A percentile compares a stretch with the other conserved stretches of the same genome.
Conservation (phyloP, 305 asterid species). For the Fraxinus xanthoxyloides region DNA sequence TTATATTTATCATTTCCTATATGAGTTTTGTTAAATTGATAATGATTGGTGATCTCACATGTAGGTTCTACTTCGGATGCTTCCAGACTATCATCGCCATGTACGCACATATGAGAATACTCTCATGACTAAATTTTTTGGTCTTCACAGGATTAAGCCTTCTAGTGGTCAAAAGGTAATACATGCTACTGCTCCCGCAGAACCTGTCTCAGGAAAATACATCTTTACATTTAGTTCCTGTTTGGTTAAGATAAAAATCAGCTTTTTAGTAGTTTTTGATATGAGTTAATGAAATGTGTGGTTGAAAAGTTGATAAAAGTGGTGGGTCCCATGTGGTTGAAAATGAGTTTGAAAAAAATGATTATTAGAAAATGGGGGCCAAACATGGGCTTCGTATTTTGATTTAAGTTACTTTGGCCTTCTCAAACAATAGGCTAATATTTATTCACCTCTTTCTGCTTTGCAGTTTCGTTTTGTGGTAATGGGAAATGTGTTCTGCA, state of each 20-base stretch:
- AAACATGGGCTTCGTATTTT: not conserved
- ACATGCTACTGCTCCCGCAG: slow-evolving; percentile 3
- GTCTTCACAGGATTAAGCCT: slow-evolving; percentile 97
- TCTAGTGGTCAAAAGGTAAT: slow-evolving; percentile 95
- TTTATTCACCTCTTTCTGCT: slow-evolving; percentile 15
- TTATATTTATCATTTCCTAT: not conserved
- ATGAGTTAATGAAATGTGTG: not conserved
- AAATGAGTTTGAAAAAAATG: not conserved
- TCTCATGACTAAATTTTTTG: slow-evolving; percentile 90
- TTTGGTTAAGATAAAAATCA: not conserved
- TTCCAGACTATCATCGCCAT: slow-evolving; percentile 83
- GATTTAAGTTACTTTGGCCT: slow-evolving; percentile 6
- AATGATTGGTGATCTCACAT: slow-evolving; percentile 23
- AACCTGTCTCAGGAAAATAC: not conserved
- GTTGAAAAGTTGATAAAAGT: not conserved
- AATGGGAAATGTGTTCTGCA: slow-evolving; percentile 98
- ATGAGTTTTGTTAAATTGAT: slow-evolving; percentile 17
- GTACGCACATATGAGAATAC: slow-evolving; percentile 84
- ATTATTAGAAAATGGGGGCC: not conserved
- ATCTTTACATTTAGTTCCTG: not conserved
- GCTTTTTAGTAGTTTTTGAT: not conserved
- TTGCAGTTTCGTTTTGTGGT: slow-evolving; percentile 94
- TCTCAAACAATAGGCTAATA: slow-evolving; percentile 17
- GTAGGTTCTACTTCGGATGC: slow-evolving; percentile 95
- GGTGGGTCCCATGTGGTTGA: not conserved